Conservation (phyloP, 2,329 filamentous ascomycete genomes). For the Plectosphaerella cucumerina region DNA sequence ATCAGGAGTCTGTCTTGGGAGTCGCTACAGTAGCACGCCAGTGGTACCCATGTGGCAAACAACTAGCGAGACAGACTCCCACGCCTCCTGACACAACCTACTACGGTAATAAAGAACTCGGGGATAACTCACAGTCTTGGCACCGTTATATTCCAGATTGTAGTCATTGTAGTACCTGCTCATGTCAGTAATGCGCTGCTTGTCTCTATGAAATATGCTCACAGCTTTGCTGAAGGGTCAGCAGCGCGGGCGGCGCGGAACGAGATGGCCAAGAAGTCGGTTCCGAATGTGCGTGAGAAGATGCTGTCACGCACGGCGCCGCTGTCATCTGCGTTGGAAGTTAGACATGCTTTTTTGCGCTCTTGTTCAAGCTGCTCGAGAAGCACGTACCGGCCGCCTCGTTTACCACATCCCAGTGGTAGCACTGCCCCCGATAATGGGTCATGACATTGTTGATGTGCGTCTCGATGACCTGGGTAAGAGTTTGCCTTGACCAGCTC, state of each 20-base stretch:
- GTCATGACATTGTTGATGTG: slow-evolving; percentile 42
- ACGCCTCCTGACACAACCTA: too few relatives aligned
- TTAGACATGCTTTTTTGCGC: slow-evolving; percentile 17
- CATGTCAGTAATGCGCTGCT: background rate
- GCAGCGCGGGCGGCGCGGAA: slow-evolving; percentile 39
- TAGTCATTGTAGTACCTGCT: slow-evolving; percentile 26
- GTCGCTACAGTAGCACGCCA: too few relatives aligned
- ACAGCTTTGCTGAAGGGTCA: slow-evolving; percentile 39
- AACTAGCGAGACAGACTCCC: too few relatives aligned
- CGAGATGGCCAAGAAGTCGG: slow-evolving; percentile 38
- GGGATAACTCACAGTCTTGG: too few relatives aligned
- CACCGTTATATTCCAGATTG: slow-evolving; percentile 41
- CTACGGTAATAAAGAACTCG: too few relatives aligned
- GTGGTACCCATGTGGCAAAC: too few relatives aligned
- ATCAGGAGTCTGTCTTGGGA: too few relatives aligned
- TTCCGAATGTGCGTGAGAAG: slow-evolving; percentile 39
- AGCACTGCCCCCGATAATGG: slow-evolving; percentile 41
- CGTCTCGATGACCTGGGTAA: slow-evolving; percentile 37
- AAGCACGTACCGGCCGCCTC: slow-evolving; percentile 38
- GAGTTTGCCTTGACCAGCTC: slow-evolving; percentile 31
- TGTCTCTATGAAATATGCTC: slow-evolving; percentile 17
- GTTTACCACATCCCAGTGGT: slow-evolving; percentile 49
- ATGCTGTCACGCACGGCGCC: slow-evolving; percentile 28
- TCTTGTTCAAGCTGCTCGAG: slow-evolving; percentile 19
- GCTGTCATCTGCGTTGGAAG: slow-evolving; percentile 31